Percentiles rank a stretch among this genome's conserved stretches.
These are phyloP conservation scores for Pseudogymnoascus sp. DNA, from an alignment of 2,329 filamentous ascomycete species.

Conservation along the genomic window DNA sequence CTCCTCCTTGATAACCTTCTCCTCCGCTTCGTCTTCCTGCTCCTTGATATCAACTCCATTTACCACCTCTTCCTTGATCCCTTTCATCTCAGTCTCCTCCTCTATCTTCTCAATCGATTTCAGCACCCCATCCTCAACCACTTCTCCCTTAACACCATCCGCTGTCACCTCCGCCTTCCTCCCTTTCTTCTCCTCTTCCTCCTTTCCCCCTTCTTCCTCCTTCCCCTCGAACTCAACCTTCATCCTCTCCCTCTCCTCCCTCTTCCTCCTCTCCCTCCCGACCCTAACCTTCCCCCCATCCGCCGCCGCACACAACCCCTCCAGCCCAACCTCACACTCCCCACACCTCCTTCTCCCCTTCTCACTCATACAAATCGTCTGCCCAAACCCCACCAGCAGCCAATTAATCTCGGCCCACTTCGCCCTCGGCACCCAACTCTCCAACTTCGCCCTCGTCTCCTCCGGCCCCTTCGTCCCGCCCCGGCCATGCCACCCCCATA, in stretches of 20 bases:
- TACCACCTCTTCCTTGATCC: neutral
- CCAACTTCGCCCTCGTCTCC: conserved; percentile 54
- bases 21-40: neutral
- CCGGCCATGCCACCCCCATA: conserved; percentile 55
- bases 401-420: conserved; percentile 71
- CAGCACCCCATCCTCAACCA: neutral
- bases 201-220: conserved; percentile 30
- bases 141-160: neutral
- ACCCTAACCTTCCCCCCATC: conserved; percentile 55
- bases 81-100: neutral
- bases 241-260: conserved; percentile 28
- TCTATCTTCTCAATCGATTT: neutral
- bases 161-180: conserved; percentile 20
- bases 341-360: conserved; percentile 52
- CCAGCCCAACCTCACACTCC: conserved; percentile 71
- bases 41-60: neutral
- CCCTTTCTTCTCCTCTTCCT: conserved; percentile 14
- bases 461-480: conserved; percentile 60
- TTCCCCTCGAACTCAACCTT: conserved; percentile 21
- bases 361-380: conserved; percentile 53
- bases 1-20: neutral
- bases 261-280: conserved; percentile 45
- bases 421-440: conserved; percentile 61
- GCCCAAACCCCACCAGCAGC: conserved; percentile 64
- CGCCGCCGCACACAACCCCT: conserved; percentile 68